Conservation (phyloP, 257 asterid species). For the Solanum pimpinellifolium region DNA sequence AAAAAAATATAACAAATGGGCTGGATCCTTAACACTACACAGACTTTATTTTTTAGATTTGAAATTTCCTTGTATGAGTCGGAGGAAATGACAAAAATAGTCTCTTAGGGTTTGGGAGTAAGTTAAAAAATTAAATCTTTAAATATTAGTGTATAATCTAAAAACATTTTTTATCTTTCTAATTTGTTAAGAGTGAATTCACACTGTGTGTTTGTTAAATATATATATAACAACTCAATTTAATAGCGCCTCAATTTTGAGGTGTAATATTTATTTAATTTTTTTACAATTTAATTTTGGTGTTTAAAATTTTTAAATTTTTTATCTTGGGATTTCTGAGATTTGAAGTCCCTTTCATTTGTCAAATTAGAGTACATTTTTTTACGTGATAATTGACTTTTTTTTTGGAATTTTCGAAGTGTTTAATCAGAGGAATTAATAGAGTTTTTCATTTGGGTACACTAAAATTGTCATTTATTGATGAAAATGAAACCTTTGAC, state of each 20-base stretch:
- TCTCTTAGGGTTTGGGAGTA: background rate
- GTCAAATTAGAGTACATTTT: background rate
- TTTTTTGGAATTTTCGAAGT: background rate
- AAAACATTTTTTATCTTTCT: background rate
- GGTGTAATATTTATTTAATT: background rate
- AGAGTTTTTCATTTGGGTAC: slow-evolving; percentile 10
- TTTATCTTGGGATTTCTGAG: background rate
- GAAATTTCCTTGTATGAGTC: background rate
- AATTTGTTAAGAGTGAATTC: background rate
- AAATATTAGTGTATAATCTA: background rate
- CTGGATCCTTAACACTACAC: too few species aligned
- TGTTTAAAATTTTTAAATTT: background rate
- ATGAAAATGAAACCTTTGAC: slow-evolving; percentile 8
- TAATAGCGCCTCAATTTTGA: background rate
- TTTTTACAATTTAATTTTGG: too few species aligned
- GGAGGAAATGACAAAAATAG: background rate
- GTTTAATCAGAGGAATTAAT: background rate
- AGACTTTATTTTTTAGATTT: background rate
- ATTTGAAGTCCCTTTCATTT: background rate
- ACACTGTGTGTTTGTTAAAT: background rate
- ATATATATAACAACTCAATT: background rate
- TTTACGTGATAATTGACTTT: background rate
- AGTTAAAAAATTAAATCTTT: background rate
- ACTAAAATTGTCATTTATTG: slow-evolving; percentile 17
- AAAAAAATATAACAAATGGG: too few species aligned